A percentile compares a stretch with the other conserved stretches of the same genome.
Conservation (phyloP, 2,329 filamentous ascomycete species). For the Apiospora phragmitis region DNA sequence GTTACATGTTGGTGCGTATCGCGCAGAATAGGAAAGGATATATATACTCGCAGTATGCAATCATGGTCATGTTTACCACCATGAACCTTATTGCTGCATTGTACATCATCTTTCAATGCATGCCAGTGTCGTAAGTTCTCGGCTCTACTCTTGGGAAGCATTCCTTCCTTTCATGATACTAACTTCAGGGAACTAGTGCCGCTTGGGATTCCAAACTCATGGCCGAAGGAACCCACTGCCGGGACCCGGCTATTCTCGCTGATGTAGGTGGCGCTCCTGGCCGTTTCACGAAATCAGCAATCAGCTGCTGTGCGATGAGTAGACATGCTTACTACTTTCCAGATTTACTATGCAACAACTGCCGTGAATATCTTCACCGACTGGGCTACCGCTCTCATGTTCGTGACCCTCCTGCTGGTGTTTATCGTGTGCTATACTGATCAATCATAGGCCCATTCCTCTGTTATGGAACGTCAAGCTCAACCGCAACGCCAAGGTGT, state of each 20-base stretch:
- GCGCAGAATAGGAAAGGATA: slow-evolving; percentile 16
- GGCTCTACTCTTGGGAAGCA: neutral
- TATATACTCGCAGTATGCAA: slow-evolving; percentile 15
- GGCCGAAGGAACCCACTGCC: slow-evolving; percentile 16
- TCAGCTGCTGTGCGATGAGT: neutral
- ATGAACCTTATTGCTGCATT: slow-evolving; percentile 21
- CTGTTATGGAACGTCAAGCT: slow-evolving; percentile 24
- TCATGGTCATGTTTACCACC: slow-evolving; percentile 19
- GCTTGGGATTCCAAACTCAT: slow-evolving; percentile 18
- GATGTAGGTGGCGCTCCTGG: slow-evolving; percentile 7
- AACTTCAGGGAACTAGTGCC: slow-evolving; percentile 8
- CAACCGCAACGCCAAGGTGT: slow-evolving; percentile 21
- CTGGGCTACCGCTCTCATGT: slow-evolving; percentile 21
- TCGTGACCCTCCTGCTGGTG: neutral
- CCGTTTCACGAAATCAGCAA: neutral
- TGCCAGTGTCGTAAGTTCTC: slow-evolving; percentile 14
- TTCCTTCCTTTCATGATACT: neutral
- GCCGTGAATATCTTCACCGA: slow-evolving; percentile 23
- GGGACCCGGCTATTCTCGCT: slow-evolving; percentile 16
- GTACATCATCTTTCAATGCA: slow-evolving; percentile 23
- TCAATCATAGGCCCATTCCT: slow-evolving; percentile 18
- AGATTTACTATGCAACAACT: slow-evolving; percentile 23
- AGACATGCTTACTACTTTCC: neutral
- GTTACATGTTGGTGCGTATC: slow-evolving; percentile 19
- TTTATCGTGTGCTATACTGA: neutral